Evolutionary conservation across 768 basidiomycete species (phyloP).

Genomic region (Leccinum pellstonianum): DNA sequence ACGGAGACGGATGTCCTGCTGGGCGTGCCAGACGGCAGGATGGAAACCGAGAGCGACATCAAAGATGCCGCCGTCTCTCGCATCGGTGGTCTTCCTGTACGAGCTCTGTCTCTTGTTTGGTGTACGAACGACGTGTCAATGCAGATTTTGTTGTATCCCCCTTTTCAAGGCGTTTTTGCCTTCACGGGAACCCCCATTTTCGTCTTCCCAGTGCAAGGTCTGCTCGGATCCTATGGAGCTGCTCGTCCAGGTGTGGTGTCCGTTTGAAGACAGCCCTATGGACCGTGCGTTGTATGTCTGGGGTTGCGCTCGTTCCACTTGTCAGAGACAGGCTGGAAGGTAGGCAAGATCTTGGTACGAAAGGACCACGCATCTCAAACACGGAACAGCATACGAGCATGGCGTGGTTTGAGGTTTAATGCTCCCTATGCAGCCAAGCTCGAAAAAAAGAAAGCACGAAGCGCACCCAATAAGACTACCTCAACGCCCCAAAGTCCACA

Average conservation of each 20-base stretch:
- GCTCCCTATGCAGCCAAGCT: conserved; percentile 73
- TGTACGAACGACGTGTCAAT: conserved; percentile 48
- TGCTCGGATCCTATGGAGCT: conserved; percentile 79
- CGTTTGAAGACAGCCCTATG: conserved; percentile 79
- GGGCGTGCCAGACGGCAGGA: conserved; percentile 75
- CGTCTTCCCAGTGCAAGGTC: conserved; percentile 66
- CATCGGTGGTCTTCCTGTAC: conserved; percentile 88
- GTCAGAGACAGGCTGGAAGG: conserved; percentile 80
- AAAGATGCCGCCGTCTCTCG: conserved; percentile 82
- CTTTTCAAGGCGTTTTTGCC: conserved; percentile 70
- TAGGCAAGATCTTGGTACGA: conserved; percentile 37
- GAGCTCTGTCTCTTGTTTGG: conserved; percentile 45
- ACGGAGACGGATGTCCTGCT: conserved; percentile 74
- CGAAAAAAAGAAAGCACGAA: conserved; percentile 49
- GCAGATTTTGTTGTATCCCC: conserved; percentile 43
- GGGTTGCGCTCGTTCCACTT: conserved; percentile 69
- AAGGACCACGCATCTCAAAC: conserved; percentile 12
- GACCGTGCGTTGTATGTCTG: conserved; percentile 86
- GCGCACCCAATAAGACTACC: conserved; percentile 37
- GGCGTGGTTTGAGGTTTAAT: conserved; percentile 74
- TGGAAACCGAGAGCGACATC: conserved; percentile 58
- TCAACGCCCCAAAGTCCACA: conserved; percentile 29
- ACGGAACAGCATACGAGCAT: conserved; percentile 67
- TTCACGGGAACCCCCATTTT: conserved; percentile 55
- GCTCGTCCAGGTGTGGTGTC: conserved; percentile 87